These are phyloP conservation scores for Lactuca sativa DNA, from an alignment of 129 eudicot species.

Conservation along the genomic window DNA sequence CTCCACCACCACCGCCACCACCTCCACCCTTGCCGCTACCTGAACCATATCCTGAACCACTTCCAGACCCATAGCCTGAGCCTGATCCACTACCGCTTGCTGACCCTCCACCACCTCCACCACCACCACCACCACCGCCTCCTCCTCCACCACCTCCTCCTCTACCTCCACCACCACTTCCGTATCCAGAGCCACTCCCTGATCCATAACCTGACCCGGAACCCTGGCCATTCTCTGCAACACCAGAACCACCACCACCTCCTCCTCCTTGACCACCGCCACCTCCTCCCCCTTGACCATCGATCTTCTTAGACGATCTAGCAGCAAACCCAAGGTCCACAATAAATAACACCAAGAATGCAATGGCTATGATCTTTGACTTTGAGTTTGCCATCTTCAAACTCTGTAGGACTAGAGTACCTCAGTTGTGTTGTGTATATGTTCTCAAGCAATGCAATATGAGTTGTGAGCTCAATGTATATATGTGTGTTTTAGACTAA, in stretches of 20 bases:
- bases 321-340: slow-evolving; percentile 59
- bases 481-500: slow-evolving; percentile 12
- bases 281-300: slow-evolving; percentile 48
- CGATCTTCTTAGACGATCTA: slow-evolving; percentile 33
- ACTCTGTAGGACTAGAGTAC: slow-evolving; percentile 14
- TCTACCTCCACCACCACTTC: slow-evolving; percentile 39
- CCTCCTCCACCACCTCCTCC: slow-evolving; percentile 54
- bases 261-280: slow-evolving; percentile 56
- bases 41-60: slow-evolving; percentile 51
- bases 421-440: slow-evolving; percentile 10
- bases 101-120: slow-evolving; percentile 51
- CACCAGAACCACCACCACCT: slow-evolving; percentile 40
- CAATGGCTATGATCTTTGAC: slow-evolving; percentile 50
- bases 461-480: slow-evolving; percentile 23
- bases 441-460: slow-evolving; percentile 22
- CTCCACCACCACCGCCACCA: slow-evolving; percentile 42
- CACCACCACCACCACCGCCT: slow-evolving; percentile 45
- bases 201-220: slow-evolving; percentile 48
- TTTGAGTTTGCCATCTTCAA: slow-evolving; percentile 46
- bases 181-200: slow-evolving; percentile 62
- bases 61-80: slow-evolving; percentile 58
- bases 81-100: slow-evolving; percentile 52
- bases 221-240: slow-evolving; percentile 39
- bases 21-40: slow-evolving; percentile 43
- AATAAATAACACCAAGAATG: slow-evolving; percentile 50